phyloP scores from a whole-genome alignment of 2,329 filamentous ascomycete genomes.

The Acrodontium crateriforme region DNA sequence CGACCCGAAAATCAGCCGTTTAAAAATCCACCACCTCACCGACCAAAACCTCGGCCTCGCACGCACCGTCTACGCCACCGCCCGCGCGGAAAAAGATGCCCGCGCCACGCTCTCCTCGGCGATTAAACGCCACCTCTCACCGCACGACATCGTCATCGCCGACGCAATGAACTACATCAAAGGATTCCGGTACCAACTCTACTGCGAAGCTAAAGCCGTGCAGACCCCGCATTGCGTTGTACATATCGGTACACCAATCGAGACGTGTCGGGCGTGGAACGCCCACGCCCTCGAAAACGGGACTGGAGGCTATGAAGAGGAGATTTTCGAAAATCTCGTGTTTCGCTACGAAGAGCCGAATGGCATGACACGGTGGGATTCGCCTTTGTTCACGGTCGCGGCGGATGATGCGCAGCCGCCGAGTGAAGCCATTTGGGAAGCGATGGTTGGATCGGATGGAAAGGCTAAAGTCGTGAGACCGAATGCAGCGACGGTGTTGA shows the following conservation, averaged over 20 bases:
- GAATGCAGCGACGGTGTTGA: slow-evolving; percentile 62
- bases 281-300: slow-evolving; percentile 28
- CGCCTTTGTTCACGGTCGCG: slow-evolving; percentile 64
- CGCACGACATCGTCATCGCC: slow-evolving; percentile 63
- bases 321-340: slow-evolving; percentile 65
- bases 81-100: slow-evolving; percentile 70
- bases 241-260: slow-evolving; percentile 43
- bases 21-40: slow-evolving; percentile 60
- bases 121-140: slow-evolving; percentile 60
- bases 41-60: slow-evolving; percentile 58
- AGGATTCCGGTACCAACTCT: slow-evolving; percentile 75
- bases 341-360: slow-evolving; percentile 81
- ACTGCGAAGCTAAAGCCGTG: slow-evolving; percentile 71
- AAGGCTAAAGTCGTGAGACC: slow-evolving; percentile 53
- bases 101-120: slow-evolving; percentile 62
- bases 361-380: slow-evolving; percentile 73
- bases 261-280: slow-evolving; percentile 48
- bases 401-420: slow-evolving; percentile 60
- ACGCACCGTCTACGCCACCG: slow-evolving; percentile 60
- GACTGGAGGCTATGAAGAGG: slow-evolving; percentile 32
- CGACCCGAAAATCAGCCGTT: slow-evolving; percentile 34
- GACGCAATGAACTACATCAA: slow-evolving; percentile 83
- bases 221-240: slow-evolving; percentile 63
- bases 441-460: slow-evolving; percentile 47
- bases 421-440: slow-evolving; percentile 61